These are phyloP conservation scores for Conringia planisiliqua DNA, from an alignment of 345 rosid genomes.

Conservation along the genomic window DNA sequence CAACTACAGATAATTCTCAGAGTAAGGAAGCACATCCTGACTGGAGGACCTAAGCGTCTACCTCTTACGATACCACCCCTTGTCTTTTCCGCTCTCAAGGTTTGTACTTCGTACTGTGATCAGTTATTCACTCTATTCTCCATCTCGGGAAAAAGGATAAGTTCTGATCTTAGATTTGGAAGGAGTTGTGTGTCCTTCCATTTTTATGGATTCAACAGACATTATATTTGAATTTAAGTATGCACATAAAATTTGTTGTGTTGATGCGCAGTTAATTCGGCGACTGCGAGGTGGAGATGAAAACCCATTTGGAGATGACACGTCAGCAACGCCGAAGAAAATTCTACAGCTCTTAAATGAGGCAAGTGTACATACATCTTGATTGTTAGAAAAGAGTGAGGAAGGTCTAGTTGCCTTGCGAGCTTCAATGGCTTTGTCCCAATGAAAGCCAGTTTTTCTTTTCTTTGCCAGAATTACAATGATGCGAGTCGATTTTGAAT, in stretches of 20 bases:
- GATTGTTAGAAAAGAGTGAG: slow-evolving; percentile 5
- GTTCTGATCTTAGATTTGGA: neutral
- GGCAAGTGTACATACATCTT: slow-evolving; percentile 41
- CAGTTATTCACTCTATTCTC: slow-evolving; percentile 10
- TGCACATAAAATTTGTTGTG: neutral
- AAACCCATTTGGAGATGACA: slow-evolving; percentile 89
- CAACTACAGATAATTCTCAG: slow-evolving; percentile 65
- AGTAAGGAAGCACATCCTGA: slow-evolving; percentile 76
- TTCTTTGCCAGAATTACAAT: slow-evolving; percentile 6
- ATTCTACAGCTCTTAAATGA: slow-evolving; percentile 87
- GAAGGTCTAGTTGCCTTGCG: slow-evolving; percentile 5
- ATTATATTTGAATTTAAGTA: neutral
- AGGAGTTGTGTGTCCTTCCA: neutral
- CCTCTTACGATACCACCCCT: slow-evolving; percentile 90
- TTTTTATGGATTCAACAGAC: neutral
- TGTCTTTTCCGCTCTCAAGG: slow-evolving; percentile 85
- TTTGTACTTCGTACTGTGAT: slow-evolving; percentile 33
- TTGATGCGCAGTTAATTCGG: slow-evolving; percentile 57
- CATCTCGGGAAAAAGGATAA: neutral
- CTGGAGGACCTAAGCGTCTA: slow-evolving; percentile 86
- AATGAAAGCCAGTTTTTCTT: slow-evolving; percentile 9
- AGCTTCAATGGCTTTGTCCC: neutral
- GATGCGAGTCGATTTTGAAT: neutral
- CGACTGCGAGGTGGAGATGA: slow-evolving; percentile 77
- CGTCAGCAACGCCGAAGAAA: slow-evolving; percentile 67